These are phyloP conservation scores for Lichtheimia hyalospora DNA, from an alignment of 371 early-diverging fungal genomes.

Conservation along the genomic window DNA sequence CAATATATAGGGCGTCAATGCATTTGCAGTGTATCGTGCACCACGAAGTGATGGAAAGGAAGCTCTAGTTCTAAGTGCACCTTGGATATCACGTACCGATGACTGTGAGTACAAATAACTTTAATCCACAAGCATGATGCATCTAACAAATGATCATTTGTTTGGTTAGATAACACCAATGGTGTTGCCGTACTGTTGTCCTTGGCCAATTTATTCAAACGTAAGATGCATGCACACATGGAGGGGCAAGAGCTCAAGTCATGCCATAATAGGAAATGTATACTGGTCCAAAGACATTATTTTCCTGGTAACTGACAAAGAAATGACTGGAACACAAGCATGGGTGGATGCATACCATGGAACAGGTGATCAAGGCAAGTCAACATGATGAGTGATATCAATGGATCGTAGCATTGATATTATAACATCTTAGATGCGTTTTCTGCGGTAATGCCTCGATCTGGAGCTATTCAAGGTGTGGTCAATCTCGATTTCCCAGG, in stretches of 20 bases:
- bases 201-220: conserved; percentile 72
- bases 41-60: conserved; percentile 91
- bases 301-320: conserved; percentile 80
- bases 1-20: conserved; percentile 65
- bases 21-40: conserved; percentile 83
- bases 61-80: conserved; percentile 80
- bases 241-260: too few species aligned
- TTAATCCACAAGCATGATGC: neutral
- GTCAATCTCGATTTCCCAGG: conserved; percentile 85
- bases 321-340: conserved; percentile 72
- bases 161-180: conserved; percentile 62
- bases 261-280: conserved; percentile 51
- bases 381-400: neutral
- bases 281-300: conserved; percentile 94
- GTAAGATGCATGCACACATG: conserved; percentile 43
- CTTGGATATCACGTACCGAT: conserved; percentile 68
- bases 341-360: conserved; percentile 96
- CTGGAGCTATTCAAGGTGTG: conserved; percentile 89
- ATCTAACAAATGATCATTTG: neutral
- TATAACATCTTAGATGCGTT: conserved; percentile 13
- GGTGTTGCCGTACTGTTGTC: conserved; percentile 76
- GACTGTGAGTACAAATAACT: conserved; percentile 29
- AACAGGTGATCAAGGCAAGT: conserved; percentile 32
- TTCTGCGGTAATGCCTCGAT: conserved; percentile 55
- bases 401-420: neutral